Conservation (phyloP, 805 yeast genomes). For the Ogataea polymorpha region DNA sequence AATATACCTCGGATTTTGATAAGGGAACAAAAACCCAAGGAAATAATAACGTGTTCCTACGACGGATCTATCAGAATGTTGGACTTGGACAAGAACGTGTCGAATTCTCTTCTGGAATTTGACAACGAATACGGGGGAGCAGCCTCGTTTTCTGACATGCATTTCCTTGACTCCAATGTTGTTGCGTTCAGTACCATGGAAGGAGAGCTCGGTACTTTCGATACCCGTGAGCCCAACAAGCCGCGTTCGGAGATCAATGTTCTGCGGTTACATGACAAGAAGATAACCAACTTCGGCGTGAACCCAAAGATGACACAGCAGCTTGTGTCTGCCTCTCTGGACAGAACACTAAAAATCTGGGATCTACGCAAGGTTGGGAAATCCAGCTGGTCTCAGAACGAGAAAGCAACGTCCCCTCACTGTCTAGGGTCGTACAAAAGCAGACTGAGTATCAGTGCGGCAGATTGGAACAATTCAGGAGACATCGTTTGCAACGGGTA, state of each 20-base stretch:
- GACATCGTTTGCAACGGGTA: constrained; percentile 89
- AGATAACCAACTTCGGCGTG: constrained; percentile 84
- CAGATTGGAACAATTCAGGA: constrained; percentile 73
- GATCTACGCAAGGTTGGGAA: constrained; percentile 60
- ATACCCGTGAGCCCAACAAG: constrained; percentile 43
- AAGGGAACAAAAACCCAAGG: constrained; percentile 46
- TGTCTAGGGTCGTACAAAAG: constrained; percentile 62
- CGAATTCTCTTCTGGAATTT: constrained; percentile 59
- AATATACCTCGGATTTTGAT: constrained; percentile 57
- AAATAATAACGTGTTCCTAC: constrained; percentile 70
- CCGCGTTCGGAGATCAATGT: constrained; percentile 31
- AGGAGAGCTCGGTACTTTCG: constrained; percentile 79
- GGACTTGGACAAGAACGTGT: constrained; percentile 59
- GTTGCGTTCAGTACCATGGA: constrained; percentile 72
- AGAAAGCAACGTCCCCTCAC: constrained; percentile 44
- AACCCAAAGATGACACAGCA: constrained; percentile 67
- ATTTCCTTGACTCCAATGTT: constrained; percentile 52
- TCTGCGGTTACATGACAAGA: constrained; percentile 77
- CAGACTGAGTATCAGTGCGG: constrained; percentile 76
- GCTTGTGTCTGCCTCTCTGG: constrained; percentile 85
- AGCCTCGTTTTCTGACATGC: constrained; percentile 74
- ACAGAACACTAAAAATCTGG: constrained; percentile 82
- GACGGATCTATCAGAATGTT: constrained; percentile 82
- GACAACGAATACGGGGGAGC: constrained; percentile 52
- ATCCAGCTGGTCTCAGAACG: constrained; percentile 59